Base-by-base conservation (phyloP, 169 alveolate species). In the Plasmodium chabaudi region DNA sequence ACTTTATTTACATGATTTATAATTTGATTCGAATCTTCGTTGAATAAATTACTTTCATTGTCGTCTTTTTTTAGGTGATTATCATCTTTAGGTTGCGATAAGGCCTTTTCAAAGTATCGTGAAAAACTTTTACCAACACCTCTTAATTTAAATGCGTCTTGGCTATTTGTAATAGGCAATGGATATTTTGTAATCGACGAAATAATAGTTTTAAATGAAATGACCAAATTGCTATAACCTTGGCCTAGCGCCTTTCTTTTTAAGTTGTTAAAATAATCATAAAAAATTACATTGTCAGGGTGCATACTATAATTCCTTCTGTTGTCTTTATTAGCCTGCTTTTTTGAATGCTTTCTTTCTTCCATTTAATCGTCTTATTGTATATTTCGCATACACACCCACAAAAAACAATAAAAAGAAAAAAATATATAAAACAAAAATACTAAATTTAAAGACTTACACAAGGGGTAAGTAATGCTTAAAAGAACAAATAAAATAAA, bases 71-170 rank as follows among this genome's bases (percentile, higher is more conserved):
- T 34, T 5, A 19, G 9, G 6, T 5, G 67, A 15, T 67, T 82
- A 5, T 55, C 84, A 2, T 47, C 55, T 13, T 46, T 23, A 53
- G 13, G 5, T 69, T 82, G 82, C 25, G 27, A 19, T 59, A 82
- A 51, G 9, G 72, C 90, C 64, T 67, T 82, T 67, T 82, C 90
- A 82, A 82, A 82, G 67, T 67, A 82, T 15, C 47, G 44, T 2
- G 90, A 82, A 82, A 82, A 82, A 7, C 60, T 53, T n/a, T 49
- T 84, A 5, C 96, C 96, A 17, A 93, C 93, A 42, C 96, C 96
- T 23, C 92, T 87, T 51, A 93, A 47, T 57, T 46, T 89, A 64
- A 44, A 67, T 6, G 93, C 94, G 27, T 92, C 95, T 2, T 74
- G 77, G 27, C 88, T 17, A 72, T 59, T 71, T 23, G 67, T 57